Evolutionary conservation across 148 eudicot species (phyloP).

Genomic region (Heliosperma pusillum): DNA sequence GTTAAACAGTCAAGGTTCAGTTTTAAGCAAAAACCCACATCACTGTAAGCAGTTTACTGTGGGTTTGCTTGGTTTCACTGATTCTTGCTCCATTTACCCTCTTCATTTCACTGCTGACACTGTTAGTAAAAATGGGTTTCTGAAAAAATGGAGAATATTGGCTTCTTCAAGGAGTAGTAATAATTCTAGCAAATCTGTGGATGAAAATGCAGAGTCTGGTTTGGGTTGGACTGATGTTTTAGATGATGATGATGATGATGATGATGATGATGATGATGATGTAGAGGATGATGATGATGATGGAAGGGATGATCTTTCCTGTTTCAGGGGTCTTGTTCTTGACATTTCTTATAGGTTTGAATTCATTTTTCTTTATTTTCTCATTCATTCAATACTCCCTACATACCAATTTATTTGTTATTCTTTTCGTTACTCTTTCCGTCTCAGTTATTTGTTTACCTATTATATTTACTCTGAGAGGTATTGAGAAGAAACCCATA

Average conservation of each 20-base stretch:
- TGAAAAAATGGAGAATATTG: constrained; percentile 17
- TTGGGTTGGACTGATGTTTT: constrained; percentile 19
- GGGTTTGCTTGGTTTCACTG: constrained; percentile 30
- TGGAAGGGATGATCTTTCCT: constrained; percentile 55
- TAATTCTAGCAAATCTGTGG: constrained; percentile 25
- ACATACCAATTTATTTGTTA: no score
- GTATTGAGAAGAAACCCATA: no score
- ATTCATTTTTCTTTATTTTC: background rate
- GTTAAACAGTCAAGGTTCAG: constrained; percentile 34
- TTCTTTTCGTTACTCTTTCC: no score
- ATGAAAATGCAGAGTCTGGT: background rate
- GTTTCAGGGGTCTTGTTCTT: constrained; percentile 84
- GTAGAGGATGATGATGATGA: constrained; percentile 17
- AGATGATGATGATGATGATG: constrained; percentile 16
- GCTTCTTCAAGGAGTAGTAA: constrained; percentile 31
- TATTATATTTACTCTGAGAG: no score
- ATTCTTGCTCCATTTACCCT: constrained; percentile 33
- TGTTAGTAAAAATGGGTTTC: constrained; percentile 27
- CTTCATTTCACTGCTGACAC: constrained; percentile 13
- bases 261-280: constrained; percentile 33
- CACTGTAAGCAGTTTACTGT: constrained; percentile 28
- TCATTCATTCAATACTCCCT: no score
- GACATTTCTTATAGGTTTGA: constrained; percentile 75
- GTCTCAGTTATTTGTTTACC: no score
- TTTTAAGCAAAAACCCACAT: constrained; percentile 28